Evolutionary conservation across 2,329 filamentous ascomycete species (phyloP).

Genomic region (Diaporthe helianthi): DNA sequence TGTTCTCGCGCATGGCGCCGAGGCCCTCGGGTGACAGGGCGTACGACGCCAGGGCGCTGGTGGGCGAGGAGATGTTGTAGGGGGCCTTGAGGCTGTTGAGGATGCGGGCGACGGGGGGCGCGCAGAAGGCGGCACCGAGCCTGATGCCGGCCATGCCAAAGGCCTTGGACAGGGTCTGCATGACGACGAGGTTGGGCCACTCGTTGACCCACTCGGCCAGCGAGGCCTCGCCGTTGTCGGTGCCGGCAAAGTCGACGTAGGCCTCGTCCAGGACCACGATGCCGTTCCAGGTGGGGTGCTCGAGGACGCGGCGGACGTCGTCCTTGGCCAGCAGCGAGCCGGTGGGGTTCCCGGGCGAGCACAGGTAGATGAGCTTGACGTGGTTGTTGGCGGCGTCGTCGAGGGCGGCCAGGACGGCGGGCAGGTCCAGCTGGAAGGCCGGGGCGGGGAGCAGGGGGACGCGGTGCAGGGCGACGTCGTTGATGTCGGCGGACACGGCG

Average conservation of each 20-base stretch:
- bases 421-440: constrained; percentile 75
- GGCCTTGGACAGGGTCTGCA: constrained; percentile 98
- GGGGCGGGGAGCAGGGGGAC: constrained; percentile 80
- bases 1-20: constrained; percentile 74
- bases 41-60: constrained; percentile 78
- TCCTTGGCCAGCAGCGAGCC: constrained; percentile 78
- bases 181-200: constrained; percentile 94
- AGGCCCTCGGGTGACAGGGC: constrained; percentile 75
- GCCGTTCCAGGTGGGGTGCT: constrained; percentile 94
- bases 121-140: constrained; percentile 84
- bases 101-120: constrained; percentile 74
- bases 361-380: constrained; percentile 91
- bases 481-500: constrained; percentile 89
- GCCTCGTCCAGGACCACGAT: constrained; percentile 93
- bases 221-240: constrained; percentile 67
- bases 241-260: constrained; percentile 84
- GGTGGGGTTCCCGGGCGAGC: constrained; percentile 95
- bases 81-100: constrained; percentile 95
- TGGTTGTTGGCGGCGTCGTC: constrained; percentile 53
- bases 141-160: constrained; percentile 95
- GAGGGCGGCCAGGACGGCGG: constrained; percentile 71
- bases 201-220: constrained; percentile 91
- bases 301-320: constrained; percentile 75
- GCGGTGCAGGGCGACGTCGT: constrained; percentile 85
- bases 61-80: constrained; percentile 93